Conservation (phyloP, 306 rosid genomes). For the Prinsepia uniflora region DNA sequence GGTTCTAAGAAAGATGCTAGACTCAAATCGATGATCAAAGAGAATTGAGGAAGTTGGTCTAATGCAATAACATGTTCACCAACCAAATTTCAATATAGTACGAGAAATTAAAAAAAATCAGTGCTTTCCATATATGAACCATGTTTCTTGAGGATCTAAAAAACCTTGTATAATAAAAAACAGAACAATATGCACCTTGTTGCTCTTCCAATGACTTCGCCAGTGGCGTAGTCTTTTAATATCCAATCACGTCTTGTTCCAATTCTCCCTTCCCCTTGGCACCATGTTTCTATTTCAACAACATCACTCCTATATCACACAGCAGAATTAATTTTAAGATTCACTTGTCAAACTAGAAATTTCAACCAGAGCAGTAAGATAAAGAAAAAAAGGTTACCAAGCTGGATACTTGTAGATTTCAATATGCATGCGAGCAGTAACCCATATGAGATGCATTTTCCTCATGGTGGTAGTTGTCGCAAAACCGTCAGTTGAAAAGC, state of each 20-base stretch:
- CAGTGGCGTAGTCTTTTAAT: constrained; percentile 61
- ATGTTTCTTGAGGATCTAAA: background rate
- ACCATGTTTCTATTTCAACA: constrained; percentile 95
- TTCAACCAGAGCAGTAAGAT: background rate
- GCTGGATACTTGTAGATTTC: constrained; percentile 96
- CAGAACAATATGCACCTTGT: constrained; percentile 50
- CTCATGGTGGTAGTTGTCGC: constrained; percentile 95
- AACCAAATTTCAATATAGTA: background rate
- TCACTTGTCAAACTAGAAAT: constrained; percentile 3
- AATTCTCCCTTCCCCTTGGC: constrained; percentile 88
- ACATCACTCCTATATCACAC: constrained; percentile 77
- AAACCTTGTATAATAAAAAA: background rate
- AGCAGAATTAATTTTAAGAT: constrained; percentile 16
- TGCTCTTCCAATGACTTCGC: constrained; percentile 89
- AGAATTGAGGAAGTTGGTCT: background rate
- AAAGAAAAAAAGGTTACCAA: constrained; percentile 48
- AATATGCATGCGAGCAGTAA: constrained; percentile 97
- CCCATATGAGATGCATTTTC: constrained; percentile 93
- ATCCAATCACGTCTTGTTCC: constrained; percentile 97
- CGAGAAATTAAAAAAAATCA: background rate
- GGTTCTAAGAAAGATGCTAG: background rate
- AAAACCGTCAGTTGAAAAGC: constrained; percentile 90
- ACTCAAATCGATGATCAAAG: background rate
- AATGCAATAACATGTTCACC: background rate
- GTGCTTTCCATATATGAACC: background rate